Evolutionary conservation across 108 stramenopile species (phyloP), one percentile per base, ranked within the genome.

Genomic region (Nannochloropsis gaditana): DNA sequence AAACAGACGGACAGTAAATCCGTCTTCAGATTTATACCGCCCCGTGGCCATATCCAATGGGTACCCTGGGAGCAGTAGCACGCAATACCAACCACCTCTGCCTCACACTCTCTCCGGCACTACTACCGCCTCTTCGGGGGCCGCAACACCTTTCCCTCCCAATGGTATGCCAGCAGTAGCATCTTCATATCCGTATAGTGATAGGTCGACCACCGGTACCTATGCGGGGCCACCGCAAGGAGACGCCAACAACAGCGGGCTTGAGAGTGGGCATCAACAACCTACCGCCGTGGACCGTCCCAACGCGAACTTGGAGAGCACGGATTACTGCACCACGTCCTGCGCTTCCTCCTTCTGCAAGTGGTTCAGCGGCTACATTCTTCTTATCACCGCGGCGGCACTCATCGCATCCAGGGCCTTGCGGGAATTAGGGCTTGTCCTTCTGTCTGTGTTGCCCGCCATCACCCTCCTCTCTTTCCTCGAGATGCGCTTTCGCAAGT

Each of bases 401-500:
- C 19, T 73, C 19, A 73, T 73, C 4, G 59, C 59, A 73, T 15
- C 59, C 59, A 73, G 59, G 8, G 19, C n/a, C n/a, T n/a, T 73
- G 59, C 59, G 19, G 8, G 59, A 73, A n/a, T n/a, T 73, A 6
- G 59, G 59, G 3, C n/a, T 73, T 15, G 15, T 73, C 59, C 59
- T 73, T 73, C 59, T 73, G 59, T 73, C 59, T 73, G 59, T 73
- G 59, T n/a, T 73, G 4, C 59, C 59, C n/a, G 59, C 59, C 59
- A 73, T 73, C 19, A 73, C 59, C 59, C n/a, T 73, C 19, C 59
- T 73, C 5, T 73, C 59, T n/a, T 73, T 73, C 59, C 59, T 73
- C 8, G 59, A 73, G 59, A 73, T 8, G 8, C 59, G n/a, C 15
- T 73, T 73, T 8, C 59, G 59, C 59, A 73, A 73, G 59, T 73